Evolutionary conservation across 1,284 basidiomycete species (phyloP), one percentile per base, ranked within the genome.

Genomic region (Trichosporon faecale): DNA sequence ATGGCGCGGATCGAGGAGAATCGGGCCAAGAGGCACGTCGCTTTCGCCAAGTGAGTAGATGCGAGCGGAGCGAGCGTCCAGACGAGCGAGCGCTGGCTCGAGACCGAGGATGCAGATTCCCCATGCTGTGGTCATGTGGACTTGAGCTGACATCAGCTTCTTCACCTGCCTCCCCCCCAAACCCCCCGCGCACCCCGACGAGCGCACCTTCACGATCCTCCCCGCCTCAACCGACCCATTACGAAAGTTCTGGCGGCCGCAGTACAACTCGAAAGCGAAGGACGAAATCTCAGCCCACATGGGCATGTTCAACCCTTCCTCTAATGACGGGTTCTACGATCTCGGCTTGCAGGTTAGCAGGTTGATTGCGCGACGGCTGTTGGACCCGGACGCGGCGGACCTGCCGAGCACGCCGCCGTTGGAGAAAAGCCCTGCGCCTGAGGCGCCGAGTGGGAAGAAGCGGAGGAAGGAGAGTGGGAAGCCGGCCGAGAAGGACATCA

Each of bases 291-390:
- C 91, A 72, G 95, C 93, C 12, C 95, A 98, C 78, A 92, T 89
- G 61, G 90, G 90, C 52, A 96, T 98, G 91, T 98, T 98, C 82
- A 87, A 88, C 72, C 87, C 88, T 5, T 87, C 86, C 73, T 89
- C 88, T n/a, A 96, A 96, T 76, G 92, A 95, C 74, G 91, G 91
- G 21, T 97, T 95, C 82, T 95, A 95, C 79, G 88, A 90, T 73
- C 85, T 98, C 2, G 95, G 94, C 0, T 83, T 94, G 52, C 84
- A 86, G 64, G 88, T 88, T 0, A 89, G 88, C 0, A 67, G 75
- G 8, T 73, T 72, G 2, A 75, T 85, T 8, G 76, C 76, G 5
- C 78, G 76, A 66, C 72, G 81, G 23, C 72, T 85, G 21, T 9
- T 52, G 5, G 49, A 52, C 27, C 79, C 80, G 64, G 72, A 78